These are phyloP conservation scores for Fomitopsis palustris DNA, from an alignment of 1,284 basidiomycete species.

Conservation along the genomic window DNA sequence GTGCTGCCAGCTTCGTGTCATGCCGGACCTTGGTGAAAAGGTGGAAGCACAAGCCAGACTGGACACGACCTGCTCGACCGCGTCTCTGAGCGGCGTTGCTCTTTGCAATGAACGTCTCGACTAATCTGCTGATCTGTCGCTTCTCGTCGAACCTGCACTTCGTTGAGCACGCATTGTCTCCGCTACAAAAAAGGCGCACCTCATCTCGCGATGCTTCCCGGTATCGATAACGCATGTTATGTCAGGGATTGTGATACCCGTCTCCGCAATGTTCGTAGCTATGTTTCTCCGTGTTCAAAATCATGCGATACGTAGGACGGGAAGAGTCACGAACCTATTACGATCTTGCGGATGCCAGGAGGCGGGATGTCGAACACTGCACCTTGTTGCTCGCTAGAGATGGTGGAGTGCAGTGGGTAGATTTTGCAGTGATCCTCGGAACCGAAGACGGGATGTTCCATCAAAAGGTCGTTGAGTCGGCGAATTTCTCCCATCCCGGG, in stretches of 20 bases:
- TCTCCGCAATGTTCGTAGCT: slow-evolving; percentile 80
- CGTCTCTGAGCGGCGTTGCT: slow-evolving; percentile 94
- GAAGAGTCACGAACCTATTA: slow-evolving; percentile 60
- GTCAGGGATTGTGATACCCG: slow-evolving; percentile 96
- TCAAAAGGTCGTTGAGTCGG: slow-evolving; percentile 79
- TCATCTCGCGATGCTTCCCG: slow-evolving; percentile 93
- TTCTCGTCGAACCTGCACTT: slow-evolving; percentile 89
- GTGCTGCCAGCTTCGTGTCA: slow-evolving; percentile 84
- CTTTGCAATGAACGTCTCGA: slow-evolving; percentile 90
- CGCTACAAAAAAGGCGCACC: slow-evolving; percentile 36
- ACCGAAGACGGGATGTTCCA: slow-evolving; percentile 77
- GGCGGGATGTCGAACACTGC: slow-evolving; percentile 90
- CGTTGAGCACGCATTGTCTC: background rate
- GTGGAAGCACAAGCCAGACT: slow-evolving; percentile 91
- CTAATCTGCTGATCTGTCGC: slow-evolving; percentile 88
- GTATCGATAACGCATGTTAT: slow-evolving; percentile 97
- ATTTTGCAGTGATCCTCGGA: slow-evolving; percentile 67
- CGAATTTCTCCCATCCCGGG: slow-evolving; percentile 94
- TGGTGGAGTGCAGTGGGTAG: slow-evolving; percentile 91
- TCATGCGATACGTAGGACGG: background rate
- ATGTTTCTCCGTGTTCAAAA: slow-evolving; percentile 27
- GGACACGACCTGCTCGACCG: slow-evolving; percentile 91
- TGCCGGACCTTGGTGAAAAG: slow-evolving; percentile 90
- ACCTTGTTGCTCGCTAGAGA: slow-evolving; percentile 87
- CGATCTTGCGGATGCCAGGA: slow-evolving; percentile 82